Evolutionary conservation across 2,329 filamentous ascomycete species (phyloP).

Genomic region (Aspergillus fumigatus): DNA sequence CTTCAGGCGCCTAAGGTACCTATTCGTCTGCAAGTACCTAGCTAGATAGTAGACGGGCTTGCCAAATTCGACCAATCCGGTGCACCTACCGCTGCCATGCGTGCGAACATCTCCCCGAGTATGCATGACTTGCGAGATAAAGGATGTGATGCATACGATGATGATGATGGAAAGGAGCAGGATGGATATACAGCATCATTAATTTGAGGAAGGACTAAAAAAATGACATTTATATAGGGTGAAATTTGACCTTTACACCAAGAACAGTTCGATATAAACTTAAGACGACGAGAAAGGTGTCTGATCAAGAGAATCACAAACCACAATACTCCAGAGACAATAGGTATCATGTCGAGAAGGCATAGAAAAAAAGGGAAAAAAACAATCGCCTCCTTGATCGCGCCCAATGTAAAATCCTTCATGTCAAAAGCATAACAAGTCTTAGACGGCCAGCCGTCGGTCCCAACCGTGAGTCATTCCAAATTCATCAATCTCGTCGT

Average conservation of each 20-base stretch:
- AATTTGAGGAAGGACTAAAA: not conserved
- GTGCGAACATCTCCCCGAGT: too few relatives aligned
- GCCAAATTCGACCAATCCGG: too few relatives aligned
- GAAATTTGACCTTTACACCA: not conserved
- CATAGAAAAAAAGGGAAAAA: not conserved
- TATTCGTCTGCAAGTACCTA: too few relatives aligned
- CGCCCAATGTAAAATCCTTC: not conserved
- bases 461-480: slow-evolving; percentile 29
- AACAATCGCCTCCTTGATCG: not conserved
- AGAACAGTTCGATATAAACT: not conserved
- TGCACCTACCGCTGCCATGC: too few relatives aligned
- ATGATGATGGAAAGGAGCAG: too few relatives aligned
- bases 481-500: slow-evolving; percentile 31
- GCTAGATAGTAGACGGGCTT: too few relatives aligned
- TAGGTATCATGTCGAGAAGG: slow-evolving; percentile 6
- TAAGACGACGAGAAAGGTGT: not conserved
- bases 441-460: slow-evolving; percentile 30
- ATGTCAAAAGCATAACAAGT: not conserved
- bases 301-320: not conserved
- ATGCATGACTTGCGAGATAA: too few relatives aligned
- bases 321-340: slow-evolving; percentile 4
- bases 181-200: not conserved
- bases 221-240: not conserved
- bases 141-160: too few relatives aligned
- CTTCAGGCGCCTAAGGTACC: too few relatives aligned